phyloP scores from a whole-genome alignment of 148 eudicot genomes.

The Heliosperma pusillum region DNA sequence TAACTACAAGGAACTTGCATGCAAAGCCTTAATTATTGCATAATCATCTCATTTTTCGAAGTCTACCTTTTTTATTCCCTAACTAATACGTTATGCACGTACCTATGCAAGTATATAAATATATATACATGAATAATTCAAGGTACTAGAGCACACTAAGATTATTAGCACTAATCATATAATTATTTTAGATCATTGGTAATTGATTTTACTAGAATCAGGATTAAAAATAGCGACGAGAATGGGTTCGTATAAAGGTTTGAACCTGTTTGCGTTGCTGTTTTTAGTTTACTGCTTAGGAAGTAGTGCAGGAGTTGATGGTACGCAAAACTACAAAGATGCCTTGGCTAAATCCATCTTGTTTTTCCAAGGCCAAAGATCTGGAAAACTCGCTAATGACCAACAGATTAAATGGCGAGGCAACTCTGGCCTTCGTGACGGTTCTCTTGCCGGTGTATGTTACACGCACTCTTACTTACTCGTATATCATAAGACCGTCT shows the following conservation, averaged over 20 bases:
- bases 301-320: constrained; percentile 27
- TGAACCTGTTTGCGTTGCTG: constrained; percentile 14
- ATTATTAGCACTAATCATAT: background rate
- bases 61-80: background rate
- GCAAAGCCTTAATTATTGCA: constrained; percentile 27
- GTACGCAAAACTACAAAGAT: constrained; percentile 56
- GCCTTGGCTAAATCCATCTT: constrained; percentile 79
- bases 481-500: too few relatives aligned
- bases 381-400: constrained; percentile 52
- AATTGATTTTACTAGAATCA: background rate
- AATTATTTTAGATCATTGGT: background rate
- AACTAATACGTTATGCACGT: too few relatives aligned
- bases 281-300: constrained; percentile 21
- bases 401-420: constrained; percentile 62
- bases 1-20: constrained; percentile 13
- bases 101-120: constrained; percentile 4
- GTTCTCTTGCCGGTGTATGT: constrained; percentile 61
- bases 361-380: constrained; percentile 88
- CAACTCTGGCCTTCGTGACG: constrained; percentile 59
- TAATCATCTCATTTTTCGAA: constrained; percentile 23
- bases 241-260: constrained; percentile 8
- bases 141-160: background rate
- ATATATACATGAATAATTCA: constrained; percentile 16
- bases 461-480: background rate
- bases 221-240: constrained; percentile 10